These are phyloP conservation scores for Erythrophleum fordii DNA, from an alignment of 306 rosid species.

Conservation along the genomic window DNA sequence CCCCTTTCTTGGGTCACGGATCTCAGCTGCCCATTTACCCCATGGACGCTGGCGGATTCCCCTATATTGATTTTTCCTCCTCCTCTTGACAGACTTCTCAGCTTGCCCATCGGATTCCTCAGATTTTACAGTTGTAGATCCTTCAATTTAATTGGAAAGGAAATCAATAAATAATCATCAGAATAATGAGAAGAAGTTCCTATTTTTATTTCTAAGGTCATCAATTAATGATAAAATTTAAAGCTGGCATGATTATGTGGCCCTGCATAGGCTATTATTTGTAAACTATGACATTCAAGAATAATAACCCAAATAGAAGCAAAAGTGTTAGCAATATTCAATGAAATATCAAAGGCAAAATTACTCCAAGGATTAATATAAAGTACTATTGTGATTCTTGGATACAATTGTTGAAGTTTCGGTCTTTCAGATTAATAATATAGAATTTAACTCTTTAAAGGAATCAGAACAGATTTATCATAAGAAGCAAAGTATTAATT, in stretches of 20 bases:
- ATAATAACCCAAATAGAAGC: constrained; percentile 14
- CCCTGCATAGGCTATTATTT: background rate
- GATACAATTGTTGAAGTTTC: background rate
- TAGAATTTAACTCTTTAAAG: background rate
- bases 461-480: constrained; percentile 17
- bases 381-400: constrained; percentile 22
- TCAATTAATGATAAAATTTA: background rate
- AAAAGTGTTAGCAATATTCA: constrained; percentile 11
- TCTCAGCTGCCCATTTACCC: constrained; percentile 99
- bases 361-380: background rate
- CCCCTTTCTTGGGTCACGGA: constrained; percentile 95
- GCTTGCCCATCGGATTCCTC: constrained; percentile 58
- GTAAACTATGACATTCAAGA: background rate
- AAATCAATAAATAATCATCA: background rate
- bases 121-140: constrained; percentile 53
- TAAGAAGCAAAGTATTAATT: background rate
- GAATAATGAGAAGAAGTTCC: background rate
- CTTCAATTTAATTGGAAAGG: constrained; percentile 44
- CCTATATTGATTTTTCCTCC: constrained; percentile 86
- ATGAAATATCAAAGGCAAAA: constrained; percentile 6
- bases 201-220: background rate
- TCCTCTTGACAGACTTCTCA: constrained; percentile 73
- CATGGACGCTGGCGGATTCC: constrained; percentile 99
- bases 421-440: background rate
- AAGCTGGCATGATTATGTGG: background rate